These are phyloP conservation scores for Triticum monococcum DNA, from an alignment of 176 grass and related monocot species.

Conservation along the genomic window DNA sequence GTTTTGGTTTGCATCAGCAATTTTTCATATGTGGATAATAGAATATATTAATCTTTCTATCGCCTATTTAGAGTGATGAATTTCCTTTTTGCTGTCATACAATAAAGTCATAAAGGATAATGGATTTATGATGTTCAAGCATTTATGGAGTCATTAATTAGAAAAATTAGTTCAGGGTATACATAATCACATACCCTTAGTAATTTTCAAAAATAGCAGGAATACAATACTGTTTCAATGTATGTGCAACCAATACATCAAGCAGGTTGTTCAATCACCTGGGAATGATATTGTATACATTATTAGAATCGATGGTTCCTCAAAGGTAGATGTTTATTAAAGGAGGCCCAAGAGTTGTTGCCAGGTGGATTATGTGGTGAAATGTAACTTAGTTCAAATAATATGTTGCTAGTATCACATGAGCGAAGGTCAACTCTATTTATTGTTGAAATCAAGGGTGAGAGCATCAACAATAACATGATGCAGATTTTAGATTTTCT, in stretches of 20 bases:
- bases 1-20: slow-evolving; percentile 50
- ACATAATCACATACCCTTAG: not conserved
- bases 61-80: not conserved
- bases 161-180: slow-evolving; percentile 81
- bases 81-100: slow-evolving; percentile 48
- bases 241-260: slow-evolving; percentile 62
- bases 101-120: slow-evolving; percentile 67
- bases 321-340: slow-evolving; percentile 67
- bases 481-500: slow-evolving; percentile 49
- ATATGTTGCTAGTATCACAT: slow-evolving; percentile 65
- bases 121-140: slow-evolving; percentile 81
- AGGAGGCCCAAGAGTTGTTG: slow-evolving; percentile 52
- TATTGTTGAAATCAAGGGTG: slow-evolving; percentile 62
- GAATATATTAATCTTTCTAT: not conserved
- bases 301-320: slow-evolving; percentile 62
- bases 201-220: slow-evolving; percentile 12
- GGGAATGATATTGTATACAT: slow-evolving; percentile 66
- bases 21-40: not conserved
- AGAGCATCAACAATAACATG: slow-evolving; percentile 52
- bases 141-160: slow-evolving; percentile 78
- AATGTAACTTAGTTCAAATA: slow-evolving; percentile 50
- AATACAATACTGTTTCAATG: slow-evolving; percentile 2
- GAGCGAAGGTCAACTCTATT: slow-evolving; percentile 54
- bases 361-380: slow-evolving; percentile 66
- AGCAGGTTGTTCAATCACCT: slow-evolving; percentile 55